phyloP scores from a whole-genome alignment of 208 protist genomes.

The Naegleria gruberi region DNA sequence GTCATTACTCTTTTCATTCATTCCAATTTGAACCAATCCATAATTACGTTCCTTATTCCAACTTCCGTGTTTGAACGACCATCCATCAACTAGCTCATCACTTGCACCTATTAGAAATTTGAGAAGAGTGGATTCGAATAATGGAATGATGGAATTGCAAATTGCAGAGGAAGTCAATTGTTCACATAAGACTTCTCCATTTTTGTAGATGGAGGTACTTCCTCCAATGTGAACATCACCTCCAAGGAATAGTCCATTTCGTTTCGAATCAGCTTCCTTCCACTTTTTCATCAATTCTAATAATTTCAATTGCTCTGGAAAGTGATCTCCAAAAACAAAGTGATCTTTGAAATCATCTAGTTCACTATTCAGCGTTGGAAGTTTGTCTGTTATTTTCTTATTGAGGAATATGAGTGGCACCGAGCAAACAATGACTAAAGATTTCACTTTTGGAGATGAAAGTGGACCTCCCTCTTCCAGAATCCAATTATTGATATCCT shows the following conservation, averaged over 20 bases:
- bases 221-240: background rate
- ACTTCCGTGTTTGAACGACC: background rate
- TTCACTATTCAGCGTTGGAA: background rate
- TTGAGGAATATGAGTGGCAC: background rate
- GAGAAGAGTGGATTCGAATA: background rate
- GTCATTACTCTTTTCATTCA: background rate
- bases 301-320: background rate
- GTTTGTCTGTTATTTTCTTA: background rate
- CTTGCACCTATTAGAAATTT: background rate
- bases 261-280: background rate
- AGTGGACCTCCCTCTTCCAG: background rate
- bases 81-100: background rate
- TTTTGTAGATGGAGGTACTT: background rate
- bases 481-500: background rate
- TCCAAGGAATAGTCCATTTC: background rate
- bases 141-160: background rate
- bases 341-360: background rate
- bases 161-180: background rate
- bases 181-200: background rate
- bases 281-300: background rate
- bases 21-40: background rate
- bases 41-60: background rate
- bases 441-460: background rate
- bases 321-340: background rate
- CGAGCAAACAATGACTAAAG: background rate